Conservation (phyloP, 495 filamentous ascomycete genomes). For the Pyrenopolyporus hunteri region DNA sequence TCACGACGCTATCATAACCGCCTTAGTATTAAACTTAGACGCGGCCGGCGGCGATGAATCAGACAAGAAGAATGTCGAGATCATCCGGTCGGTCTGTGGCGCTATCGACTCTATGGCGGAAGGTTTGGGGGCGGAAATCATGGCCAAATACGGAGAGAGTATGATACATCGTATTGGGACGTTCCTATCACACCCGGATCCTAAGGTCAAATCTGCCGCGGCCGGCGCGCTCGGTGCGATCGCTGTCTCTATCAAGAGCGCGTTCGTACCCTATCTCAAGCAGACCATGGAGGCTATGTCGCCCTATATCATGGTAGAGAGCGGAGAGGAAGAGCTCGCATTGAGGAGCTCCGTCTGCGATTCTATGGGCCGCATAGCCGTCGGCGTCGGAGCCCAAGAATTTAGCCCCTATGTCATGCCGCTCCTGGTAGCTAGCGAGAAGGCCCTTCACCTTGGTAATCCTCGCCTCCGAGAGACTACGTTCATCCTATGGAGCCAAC, state of each 20-base stretch:
- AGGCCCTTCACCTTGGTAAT: slow-evolving; percentile 88
- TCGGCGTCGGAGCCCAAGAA: slow-evolving; percentile 81
- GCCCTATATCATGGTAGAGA: slow-evolving; percentile 83
- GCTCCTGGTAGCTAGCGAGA: slow-evolving; percentile 88
- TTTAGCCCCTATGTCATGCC: slow-evolving; percentile 91
- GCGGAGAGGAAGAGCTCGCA: slow-evolving; percentile 85
- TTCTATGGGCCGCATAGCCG: slow-evolving; percentile 88
- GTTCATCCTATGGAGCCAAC: slow-evolving; percentile 93
- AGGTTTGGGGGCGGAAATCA: slow-evolving; percentile 82
- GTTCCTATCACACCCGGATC: slow-evolving; percentile 81
- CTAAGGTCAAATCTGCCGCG: slow-evolving; percentile 86
- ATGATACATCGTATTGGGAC: slow-evolving; percentile 82
- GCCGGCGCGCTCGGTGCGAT: slow-evolving; percentile 90
- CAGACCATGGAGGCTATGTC: slow-evolving; percentile 84
- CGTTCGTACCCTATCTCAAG: slow-evolving; percentile 89
- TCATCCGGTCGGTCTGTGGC: slow-evolving; percentile 86
- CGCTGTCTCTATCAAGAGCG: slow-evolving; percentile 78
- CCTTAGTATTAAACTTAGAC: slow-evolving; percentile 86
- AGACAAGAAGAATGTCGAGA: slow-evolving; percentile 74
- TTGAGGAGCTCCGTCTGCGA: slow-evolving; percentile 89
- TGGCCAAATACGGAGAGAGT: slow-evolving; percentile 78
- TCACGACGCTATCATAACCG: slow-evolving; percentile 81
- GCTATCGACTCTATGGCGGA: slow-evolving; percentile 91
- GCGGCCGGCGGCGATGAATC: slow-evolving; percentile 62
- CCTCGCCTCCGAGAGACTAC: slow-evolving; percentile 90